These are phyloP conservation scores for Aspergillus clavatus DNA, from an alignment of 2,329 filamentous ascomycete species.

Conservation along the genomic window DNA sequence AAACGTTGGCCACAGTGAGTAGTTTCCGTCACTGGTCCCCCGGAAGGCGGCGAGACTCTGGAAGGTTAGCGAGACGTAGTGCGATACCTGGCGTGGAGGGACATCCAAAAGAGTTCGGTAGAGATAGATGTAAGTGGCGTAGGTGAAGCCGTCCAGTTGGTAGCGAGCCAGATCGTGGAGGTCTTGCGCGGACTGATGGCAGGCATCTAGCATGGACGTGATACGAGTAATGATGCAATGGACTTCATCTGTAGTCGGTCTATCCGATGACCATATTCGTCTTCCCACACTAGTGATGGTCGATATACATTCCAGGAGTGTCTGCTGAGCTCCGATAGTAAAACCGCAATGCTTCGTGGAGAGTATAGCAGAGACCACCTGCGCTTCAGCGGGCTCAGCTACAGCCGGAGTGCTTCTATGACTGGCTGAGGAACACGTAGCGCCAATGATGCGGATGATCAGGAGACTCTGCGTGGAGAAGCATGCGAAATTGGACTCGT, in stretches of 20 bases:
- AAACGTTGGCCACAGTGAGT: slow-evolving; percentile 20
- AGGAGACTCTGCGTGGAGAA: slow-evolving; percentile 14
- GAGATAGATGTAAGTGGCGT: slow-evolving; percentile 16
- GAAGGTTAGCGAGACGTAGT: slow-evolving; percentile 12
- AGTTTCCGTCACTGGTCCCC: slow-evolving; percentile 10
- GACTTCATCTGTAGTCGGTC: too few relatives aligned
- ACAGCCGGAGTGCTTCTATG: too few relatives aligned
- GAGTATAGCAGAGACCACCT: too few relatives aligned
- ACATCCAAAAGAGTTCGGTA: slow-evolving; percentile 14
- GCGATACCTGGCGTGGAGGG: slow-evolving; percentile 9
- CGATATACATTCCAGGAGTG: slow-evolving; percentile 14
- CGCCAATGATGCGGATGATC: slow-evolving; percentile 14
- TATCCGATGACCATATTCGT: not conserved
- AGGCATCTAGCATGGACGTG: too few relatives aligned
- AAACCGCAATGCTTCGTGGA: slow-evolving; percentile 4
- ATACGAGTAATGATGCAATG: too few relatives aligned
- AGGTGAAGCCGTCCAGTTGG: slow-evolving; percentile 15
- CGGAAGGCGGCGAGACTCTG: slow-evolving; percentile 10
- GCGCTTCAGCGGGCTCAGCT: too few relatives aligned
- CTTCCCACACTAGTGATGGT: slow-evolving; percentile 7
- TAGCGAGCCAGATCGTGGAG: slow-evolving; percentile 5
- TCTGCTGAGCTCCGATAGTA: slow-evolving; percentile 14
- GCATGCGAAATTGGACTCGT: slow-evolving; percentile 14
- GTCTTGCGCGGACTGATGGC: not conserved
- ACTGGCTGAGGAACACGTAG: slow-evolving; percentile 5